A percentile compares a stretch with the other conserved stretches of the same genome.
These are phyloP conservation scores for Polyporus tsugae DNA, from an alignment of 1,284 basidiomycete genomes.

Conservation along the genomic window DNA sequence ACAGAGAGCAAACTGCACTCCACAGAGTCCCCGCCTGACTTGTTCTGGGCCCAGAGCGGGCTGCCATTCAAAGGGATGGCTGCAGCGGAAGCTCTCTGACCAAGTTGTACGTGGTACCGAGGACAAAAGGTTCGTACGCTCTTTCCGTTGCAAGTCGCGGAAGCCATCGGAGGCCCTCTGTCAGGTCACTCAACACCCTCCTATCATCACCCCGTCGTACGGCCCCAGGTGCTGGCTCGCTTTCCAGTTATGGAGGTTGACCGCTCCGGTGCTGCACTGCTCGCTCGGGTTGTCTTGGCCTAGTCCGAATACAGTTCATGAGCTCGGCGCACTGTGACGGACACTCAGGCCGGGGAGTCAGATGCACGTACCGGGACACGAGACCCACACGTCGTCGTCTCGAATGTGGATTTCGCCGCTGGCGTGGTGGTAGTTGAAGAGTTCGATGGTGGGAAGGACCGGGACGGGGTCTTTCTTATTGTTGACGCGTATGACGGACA, in stretches of 20 bases:
- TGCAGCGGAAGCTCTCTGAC: no score
- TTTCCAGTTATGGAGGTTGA: background rate
- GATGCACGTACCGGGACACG: slow-evolving; percentile 48
- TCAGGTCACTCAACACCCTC: slow-evolving; percentile 2
- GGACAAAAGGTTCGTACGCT: no score
- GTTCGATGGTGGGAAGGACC: slow-evolving; percentile 39
- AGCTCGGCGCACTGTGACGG: background rate
- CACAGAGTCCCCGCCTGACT: no score
- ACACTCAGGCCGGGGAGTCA: background rate
- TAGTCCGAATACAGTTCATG: background rate
- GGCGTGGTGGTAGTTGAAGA: slow-evolving; percentile 63
- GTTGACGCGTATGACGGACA: slow-evolving; percentile 46
- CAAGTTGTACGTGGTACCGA: no score
- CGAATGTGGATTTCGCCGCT: slow-evolving; percentile 67
- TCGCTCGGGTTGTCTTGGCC: slow-evolving; percentile 1
- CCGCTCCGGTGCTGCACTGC: background rate
- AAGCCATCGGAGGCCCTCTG: no score
- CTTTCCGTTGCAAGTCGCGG: background rate
- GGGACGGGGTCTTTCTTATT: slow-evolving; percentile 41
- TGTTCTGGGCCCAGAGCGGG: no score
- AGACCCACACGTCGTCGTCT: slow-evolving; percentile 54
- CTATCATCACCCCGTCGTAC: background rate
- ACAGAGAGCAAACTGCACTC: no score
- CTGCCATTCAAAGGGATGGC: no score
- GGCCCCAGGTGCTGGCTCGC: background rate